Percentiles rank a stretch among this genome's conserved stretches.
Evolutionary conservation across 192 early-diverging fungal genomes (phyloP).

Genomic region (Coemansia asiatica): DNA sequence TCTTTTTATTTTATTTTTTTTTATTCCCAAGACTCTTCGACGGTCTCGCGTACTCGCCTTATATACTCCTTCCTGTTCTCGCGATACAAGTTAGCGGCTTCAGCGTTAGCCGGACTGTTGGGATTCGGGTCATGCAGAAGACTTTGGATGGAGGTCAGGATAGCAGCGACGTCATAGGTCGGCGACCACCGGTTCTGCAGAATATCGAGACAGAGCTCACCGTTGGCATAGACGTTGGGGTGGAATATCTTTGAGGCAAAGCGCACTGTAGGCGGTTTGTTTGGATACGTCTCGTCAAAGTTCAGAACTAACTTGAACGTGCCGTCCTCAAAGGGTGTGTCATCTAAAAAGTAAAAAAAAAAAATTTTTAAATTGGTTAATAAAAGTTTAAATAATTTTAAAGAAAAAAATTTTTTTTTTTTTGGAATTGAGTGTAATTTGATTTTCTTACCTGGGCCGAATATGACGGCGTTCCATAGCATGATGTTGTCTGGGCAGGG

Average conservation of each 20-base stretch:
- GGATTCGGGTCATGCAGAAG: constrained; percentile 97
- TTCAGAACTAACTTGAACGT: constrained; percentile 92
- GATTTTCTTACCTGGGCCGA: too few relatives aligned
- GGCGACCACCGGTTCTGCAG: constrained; percentile 98
- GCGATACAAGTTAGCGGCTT: constrained; percentile 89
- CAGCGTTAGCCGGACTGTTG: constrained; percentile 93
- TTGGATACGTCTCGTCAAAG: constrained; percentile 98
- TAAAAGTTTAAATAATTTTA: too few relatives aligned
- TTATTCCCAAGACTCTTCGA: constrained; percentile 81
- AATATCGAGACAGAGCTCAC: constrained; percentile 97
- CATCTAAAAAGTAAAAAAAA: too few relatives aligned
- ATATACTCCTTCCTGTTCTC: constrained; percentile 95
- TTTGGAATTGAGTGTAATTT: too few relatives aligned
- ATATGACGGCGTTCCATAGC: constrained; percentile 99
- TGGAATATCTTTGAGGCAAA: constrained; percentile 98
- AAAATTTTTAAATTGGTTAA: too few relatives aligned
- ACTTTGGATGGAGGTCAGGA: constrained; percentile 93
- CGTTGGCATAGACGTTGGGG: constrained; percentile 96
- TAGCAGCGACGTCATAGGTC: constrained; percentile 91
- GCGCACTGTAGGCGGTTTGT: constrained; percentile 92
- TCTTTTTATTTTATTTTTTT: too few relatives aligned
- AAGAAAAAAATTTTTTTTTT: too few relatives aligned
- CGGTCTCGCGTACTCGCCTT: constrained; percentile 85
- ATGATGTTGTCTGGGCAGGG: constrained; percentile 97
- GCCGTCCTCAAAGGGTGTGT: constrained; percentile 97